Percentiles rank a stretch among this genome's conserved stretches.
Conservation (phyloP, 2,329 filamentous ascomycete species). For the Neonectria punicea region DNA sequence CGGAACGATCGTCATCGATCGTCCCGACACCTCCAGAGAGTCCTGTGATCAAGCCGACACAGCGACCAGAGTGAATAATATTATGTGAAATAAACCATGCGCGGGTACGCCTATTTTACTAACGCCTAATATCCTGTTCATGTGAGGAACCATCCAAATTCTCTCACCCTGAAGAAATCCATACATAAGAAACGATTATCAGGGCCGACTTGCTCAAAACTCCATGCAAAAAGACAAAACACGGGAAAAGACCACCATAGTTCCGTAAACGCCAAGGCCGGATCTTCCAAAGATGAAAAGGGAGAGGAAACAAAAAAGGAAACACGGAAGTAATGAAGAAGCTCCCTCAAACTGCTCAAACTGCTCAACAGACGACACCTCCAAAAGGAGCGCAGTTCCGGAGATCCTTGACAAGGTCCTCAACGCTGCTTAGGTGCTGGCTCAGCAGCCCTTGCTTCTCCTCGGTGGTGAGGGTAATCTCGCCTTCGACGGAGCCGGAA, state of each 20-base stretch:
- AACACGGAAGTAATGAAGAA: neutral
- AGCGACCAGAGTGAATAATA: constrained; percentile 17
- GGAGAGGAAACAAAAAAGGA: constrained; percentile 13
- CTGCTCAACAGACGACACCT: constrained; percentile 60
- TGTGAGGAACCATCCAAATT: constrained; percentile 41
- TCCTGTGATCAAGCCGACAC: constrained; percentile 20
- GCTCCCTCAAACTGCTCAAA: neutral
- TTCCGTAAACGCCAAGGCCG: constrained; percentile 32
- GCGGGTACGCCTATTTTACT: constrained; percentile 38
- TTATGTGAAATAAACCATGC: constrained; percentile 21
- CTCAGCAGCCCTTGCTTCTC: constrained; percentile 86
- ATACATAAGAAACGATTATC: constrained; percentile 37
- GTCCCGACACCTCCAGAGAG: constrained; percentile 41
- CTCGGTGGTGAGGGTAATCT: constrained; percentile 67
- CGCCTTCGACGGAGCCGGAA: constrained; percentile 54
- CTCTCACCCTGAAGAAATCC: constrained; percentile 25
- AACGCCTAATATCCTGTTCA: constrained; percentile 42
- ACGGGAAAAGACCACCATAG: constrained; percentile 14
- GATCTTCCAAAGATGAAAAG: constrained; percentile 6
- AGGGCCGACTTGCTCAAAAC: constrained; percentile 37
- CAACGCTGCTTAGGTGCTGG: constrained; percentile 82
- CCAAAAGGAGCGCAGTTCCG: constrained; percentile 82
- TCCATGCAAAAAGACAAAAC: constrained; percentile 34
- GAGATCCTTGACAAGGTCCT: constrained; percentile 86
- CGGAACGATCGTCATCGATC: constrained; percentile 35